A percentile compares a stretch with the other conserved stretches of the same genome.
These are phyloP conservation scores for Penstemon eatonii DNA, from an alignment of 257 asterid genomes.

Conservation along the genomic window DNA sequence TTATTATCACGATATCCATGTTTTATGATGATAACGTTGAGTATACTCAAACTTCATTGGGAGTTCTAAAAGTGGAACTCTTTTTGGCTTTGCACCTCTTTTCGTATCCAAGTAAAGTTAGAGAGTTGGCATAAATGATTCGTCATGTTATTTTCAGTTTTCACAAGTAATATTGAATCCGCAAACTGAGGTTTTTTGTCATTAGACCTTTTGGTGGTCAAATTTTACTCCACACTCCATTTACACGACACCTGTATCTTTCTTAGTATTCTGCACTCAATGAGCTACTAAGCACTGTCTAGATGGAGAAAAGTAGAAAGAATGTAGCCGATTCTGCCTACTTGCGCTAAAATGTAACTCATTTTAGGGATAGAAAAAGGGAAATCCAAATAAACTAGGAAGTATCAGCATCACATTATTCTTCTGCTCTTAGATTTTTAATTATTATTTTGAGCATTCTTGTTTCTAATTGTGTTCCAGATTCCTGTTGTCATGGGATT, in stretches of 20 bases:
- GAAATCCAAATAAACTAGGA: not conserved
- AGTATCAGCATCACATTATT: not conserved
- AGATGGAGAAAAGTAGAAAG: not conserved
- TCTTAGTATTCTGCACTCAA: not conserved
- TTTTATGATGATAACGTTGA: not conserved
- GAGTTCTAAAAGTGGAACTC: not conserved
- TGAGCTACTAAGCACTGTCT: not conserved
- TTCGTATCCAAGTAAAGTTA: not conserved
- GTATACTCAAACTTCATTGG: not conserved
- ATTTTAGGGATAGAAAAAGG: not conserved
- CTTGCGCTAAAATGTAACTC: not conserved
- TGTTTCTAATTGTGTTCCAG: conserved; percentile 39
- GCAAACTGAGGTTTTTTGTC: not conserved
- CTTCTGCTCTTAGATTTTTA: not conserved
- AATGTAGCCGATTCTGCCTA: not conserved
- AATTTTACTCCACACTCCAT: not conserved
- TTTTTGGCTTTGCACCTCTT: not conserved
- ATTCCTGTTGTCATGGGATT: conserved; percentile 92
- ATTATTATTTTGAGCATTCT: conserved; percentile 24
- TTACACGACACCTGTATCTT: not conserved
- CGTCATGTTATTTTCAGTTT: not conserved
- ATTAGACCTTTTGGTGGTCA: not conserved
- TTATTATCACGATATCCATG: conserved; percentile 8
- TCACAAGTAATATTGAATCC: no score
- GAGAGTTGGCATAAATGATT: not conserved